Percentiles rank a stretch among this genome's conserved stretches.
Evolutionary conservation across 371 early-diverging fungal species (phyloP).

Genomic region (Catenaria anguillulae): DNA sequence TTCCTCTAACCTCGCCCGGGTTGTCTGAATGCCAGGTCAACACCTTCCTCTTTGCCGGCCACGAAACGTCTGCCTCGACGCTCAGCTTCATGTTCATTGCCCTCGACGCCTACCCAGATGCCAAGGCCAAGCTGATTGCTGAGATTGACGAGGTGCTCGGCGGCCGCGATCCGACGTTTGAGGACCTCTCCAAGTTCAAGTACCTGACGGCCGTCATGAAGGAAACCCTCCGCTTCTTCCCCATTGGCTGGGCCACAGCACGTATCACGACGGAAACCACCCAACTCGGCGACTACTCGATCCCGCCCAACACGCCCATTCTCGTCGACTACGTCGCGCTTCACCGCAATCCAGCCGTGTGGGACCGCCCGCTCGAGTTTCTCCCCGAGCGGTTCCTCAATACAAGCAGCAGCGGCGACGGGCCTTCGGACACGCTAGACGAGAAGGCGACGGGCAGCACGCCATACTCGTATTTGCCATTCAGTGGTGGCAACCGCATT

Average conservation of each 20-base stretch:
- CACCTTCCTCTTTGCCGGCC: constrained; percentile 36
- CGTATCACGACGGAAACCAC: not conserved
- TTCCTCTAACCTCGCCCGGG: too few relatives aligned
- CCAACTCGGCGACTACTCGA: constrained; percentile 17
- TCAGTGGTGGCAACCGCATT: not conserved
- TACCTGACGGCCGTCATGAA: constrained; percentile 29
- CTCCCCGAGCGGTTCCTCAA: constrained; percentile 14
- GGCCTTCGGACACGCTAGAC: not conserved
- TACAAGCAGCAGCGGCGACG: not conserved
- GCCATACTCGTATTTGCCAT: not conserved
- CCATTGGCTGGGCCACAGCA: constrained; percentile 12
- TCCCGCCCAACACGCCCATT: constrained; percentile 25
- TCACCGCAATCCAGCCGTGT: constrained; percentile 14
- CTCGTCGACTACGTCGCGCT: constrained; percentile 24
- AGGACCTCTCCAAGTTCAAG: constrained; percentile 24
- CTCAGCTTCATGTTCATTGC: constrained; percentile 25
- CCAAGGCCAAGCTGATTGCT: constrained; percentile 29
- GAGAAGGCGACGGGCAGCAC: not conserved
- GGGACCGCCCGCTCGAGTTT: constrained; percentile 13
- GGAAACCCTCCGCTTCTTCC: constrained; percentile 30
- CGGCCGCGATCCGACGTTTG: constrained; percentile 25
- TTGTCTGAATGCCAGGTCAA: too few relatives aligned
- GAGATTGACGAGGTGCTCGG: constrained; percentile 35
- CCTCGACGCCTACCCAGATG: constrained; percentile 28
- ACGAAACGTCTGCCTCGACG: constrained; percentile 36